Percentiles rank a stretch among this genome's conserved stretches.
Conservation (phyloP, 306 rosid species). For the Vachellia pachyceras region DNA sequence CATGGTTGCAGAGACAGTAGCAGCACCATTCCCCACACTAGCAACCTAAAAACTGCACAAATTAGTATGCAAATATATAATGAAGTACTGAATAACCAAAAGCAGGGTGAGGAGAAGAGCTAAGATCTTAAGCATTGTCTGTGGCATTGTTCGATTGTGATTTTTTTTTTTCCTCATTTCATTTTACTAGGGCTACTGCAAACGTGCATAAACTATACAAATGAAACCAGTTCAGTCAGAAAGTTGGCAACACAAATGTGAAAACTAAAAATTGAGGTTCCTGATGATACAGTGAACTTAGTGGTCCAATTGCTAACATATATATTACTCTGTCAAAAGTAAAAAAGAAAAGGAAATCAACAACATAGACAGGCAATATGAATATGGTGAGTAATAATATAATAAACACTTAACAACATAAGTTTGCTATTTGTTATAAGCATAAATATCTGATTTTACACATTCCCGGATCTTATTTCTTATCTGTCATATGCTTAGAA, state of each 20-base stretch:
- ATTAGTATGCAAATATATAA: constrained; percentile 24
- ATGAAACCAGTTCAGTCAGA: background rate
- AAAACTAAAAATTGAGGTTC: constrained; percentile 1
- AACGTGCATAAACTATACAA: background rate
- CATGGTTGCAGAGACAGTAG: constrained; percentile 96
- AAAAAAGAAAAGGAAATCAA: background rate
- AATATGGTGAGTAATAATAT: constrained; percentile 22
- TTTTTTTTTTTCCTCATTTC: background rate
- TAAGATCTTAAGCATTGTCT: background rate
- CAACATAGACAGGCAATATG: background rate
- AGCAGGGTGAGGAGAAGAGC: background rate
- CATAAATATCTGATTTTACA: background rate
- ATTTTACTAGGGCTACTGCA: background rate
- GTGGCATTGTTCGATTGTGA: background rate
- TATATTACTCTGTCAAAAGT: background rate
- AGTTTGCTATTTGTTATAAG: background rate
- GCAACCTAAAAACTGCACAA: constrained; percentile 64
- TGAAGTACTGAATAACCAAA: constrained; percentile 17
- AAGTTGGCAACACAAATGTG: background rate
- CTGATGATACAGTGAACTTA: background rate
- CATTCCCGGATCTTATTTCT: background rate
- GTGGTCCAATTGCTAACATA: too few relatives aligned
- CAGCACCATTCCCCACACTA: constrained; percentile 79
- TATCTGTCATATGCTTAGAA: background rate
- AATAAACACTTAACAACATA: constrained; percentile 74